Evolutionary conservation across 306 rosid genomes (phyloP).

Genomic region (Inga leiocalycina): DNA sequence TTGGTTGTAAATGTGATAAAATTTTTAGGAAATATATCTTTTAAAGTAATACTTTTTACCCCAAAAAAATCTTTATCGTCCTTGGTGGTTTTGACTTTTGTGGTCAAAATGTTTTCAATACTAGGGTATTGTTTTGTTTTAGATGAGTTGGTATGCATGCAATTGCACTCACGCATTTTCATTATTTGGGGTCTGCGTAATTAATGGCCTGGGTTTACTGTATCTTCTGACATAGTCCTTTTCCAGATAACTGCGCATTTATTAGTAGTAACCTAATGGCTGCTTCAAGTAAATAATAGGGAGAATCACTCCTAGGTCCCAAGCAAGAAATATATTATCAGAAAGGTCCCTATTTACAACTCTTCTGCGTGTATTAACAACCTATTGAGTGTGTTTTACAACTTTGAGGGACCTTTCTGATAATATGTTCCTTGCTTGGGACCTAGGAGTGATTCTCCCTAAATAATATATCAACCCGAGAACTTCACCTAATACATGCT

Average conservation of each 20-base stretch:
- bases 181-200: background rate
- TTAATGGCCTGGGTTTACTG: background rate
- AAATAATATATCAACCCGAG: slow-evolving; percentile 18
- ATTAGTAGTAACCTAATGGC: slow-evolving; percentile 7
- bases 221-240: slow-evolving; percentile 11
- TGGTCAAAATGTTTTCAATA: background rate
- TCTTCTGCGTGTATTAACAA: too few relatives aligned
- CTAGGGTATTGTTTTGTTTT: background rate
- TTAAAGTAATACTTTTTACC: background rate
- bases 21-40: background rate
- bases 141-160: background rate
- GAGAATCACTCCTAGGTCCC: too few relatives aligned
- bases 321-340: too few relatives aligned
- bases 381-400: too few relatives aligned
- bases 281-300: slow-evolving; percentile 3
- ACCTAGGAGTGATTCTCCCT: too few relatives aligned
- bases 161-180: background rate
- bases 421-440: too few relatives aligned
- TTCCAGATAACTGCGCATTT: slow-evolving; percentile 1
- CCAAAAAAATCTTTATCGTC: background rate
- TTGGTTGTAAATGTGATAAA: background rate
- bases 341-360: too few relatives aligned
- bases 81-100: background rate
- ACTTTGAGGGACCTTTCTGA: too few relatives aligned
- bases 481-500: slow-evolving; percentile 16